Evolutionary conservation across 228 moss, liverwort and hornwort genomes (phyloP).

Genomic region (Sphagnum fallax): DNA sequence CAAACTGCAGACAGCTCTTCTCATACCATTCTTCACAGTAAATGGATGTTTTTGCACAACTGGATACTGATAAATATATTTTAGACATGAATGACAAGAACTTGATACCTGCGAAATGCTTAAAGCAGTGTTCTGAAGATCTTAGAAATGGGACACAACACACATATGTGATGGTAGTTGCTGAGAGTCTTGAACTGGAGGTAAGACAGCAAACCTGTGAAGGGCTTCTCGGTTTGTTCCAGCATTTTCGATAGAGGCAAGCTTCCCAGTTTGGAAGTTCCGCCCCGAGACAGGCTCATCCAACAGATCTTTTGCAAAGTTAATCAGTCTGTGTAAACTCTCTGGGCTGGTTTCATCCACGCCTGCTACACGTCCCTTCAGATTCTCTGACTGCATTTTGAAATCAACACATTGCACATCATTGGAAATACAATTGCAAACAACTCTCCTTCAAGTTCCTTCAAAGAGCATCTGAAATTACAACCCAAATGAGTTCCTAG

Average conservation of each 20-base stretch:
- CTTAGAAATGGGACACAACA: no score
- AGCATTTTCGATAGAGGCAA: conserved; percentile 17
- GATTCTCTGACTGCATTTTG: conserved; percentile 40
- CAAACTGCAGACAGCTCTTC: neutral
- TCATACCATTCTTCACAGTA: neutral
- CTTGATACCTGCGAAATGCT: no score
- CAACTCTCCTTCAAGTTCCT: no score
- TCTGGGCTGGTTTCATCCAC: conserved; percentile 42
- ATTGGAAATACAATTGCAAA: no score
- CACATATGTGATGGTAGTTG: no score
- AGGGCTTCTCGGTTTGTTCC: conserved; percentile 61
- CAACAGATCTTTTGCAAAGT: conserved; percentile 39
- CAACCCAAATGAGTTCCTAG: no score
- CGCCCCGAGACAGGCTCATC: conserved; percentile 53
- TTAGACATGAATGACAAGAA: neutral
- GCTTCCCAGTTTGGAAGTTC: conserved; percentile 39
- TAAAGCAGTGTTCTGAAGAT: neutral
- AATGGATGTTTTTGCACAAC: neutral
- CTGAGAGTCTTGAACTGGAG: neutral
- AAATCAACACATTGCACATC: no score
- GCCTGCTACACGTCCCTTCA: conserved; percentile 29
- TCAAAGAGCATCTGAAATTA: no score
- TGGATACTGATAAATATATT: neutral
- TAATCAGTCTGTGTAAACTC: conserved; percentile 46
- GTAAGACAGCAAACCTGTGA: conserved; percentile 26